Evolutionary conservation across 2,329 filamentous ascomycete genomes (phyloP).

Genomic region (Eutypella sp.): DNA sequence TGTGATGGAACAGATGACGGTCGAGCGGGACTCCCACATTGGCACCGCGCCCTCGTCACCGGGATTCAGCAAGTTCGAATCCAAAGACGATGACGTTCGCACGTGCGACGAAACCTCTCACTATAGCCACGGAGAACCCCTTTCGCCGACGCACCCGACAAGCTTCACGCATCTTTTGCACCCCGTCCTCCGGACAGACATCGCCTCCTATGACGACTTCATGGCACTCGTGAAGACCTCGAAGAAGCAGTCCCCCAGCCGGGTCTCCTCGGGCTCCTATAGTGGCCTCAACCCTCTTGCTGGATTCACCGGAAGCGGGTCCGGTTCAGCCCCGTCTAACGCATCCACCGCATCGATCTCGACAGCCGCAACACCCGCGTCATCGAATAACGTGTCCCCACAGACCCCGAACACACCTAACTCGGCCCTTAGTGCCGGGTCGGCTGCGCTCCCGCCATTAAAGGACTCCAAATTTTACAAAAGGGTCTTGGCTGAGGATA

Average conservation of each 20-base stretch:
- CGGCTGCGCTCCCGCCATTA: slow-evolving; percentile 53
- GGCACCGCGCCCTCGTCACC: slow-evolving; percentile 82
- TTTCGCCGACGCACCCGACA: slow-evolving; percentile 53
- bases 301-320: slow-evolving; percentile 41
- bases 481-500: slow-evolving; percentile 79
- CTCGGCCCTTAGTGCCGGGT: slow-evolving; percentile 43
- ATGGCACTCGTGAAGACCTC: slow-evolving; percentile 67
- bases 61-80: slow-evolving; percentile 64
- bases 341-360: slow-evolving; percentile 56
- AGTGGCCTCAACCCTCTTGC: slow-evolving; percentile 56
- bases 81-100: slow-evolving; percentile 39
- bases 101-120: slow-evolving; percentile 31
- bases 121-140: slow-evolving; percentile 37
- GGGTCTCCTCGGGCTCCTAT: slow-evolving; percentile 68
- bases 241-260: slow-evolving; percentile 54
- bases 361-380: slow-evolving; percentile 38
- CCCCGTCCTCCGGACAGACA: slow-evolving; percentile 76
- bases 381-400: slow-evolving; percentile 48
- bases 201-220: slow-evolving; percentile 81
- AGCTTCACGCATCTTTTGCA: slow-evolving; percentile 81
- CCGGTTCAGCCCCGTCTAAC: slow-evolving; percentile 48
- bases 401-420: slow-evolving; percentile 55
- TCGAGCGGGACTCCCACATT: slow-evolving; percentile 66
- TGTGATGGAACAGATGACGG: slow-evolving; percentile 83
- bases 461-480: slow-evolving; percentile 96